Conservation (phyloP, 2,329 filamentous ascomycete genomes). For the Calonectria pteridis region DNA sequence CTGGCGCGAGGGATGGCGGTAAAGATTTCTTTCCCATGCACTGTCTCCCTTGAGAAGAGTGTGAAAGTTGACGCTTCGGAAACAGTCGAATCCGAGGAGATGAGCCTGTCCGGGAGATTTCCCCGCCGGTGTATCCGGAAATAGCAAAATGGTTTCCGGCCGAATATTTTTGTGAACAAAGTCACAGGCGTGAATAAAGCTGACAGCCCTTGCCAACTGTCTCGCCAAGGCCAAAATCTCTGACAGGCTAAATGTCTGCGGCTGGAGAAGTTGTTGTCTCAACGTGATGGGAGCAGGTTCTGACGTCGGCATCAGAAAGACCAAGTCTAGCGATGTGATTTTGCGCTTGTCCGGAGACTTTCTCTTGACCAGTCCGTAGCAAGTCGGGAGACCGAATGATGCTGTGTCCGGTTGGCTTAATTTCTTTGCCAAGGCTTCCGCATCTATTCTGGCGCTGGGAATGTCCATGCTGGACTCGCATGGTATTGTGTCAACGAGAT, state of each 20-base stretch:
- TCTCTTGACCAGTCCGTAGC: conserved; percentile 44
- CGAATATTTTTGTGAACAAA: conserved; percentile 63
- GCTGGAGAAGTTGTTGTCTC: conserved; percentile 5
- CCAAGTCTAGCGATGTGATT: conserved; percentile 23
- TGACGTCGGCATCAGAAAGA: conserved; percentile 15
- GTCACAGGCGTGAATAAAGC: conserved; percentile 58
- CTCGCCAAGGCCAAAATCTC: conserved; percentile 32
- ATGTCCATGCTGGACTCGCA: conserved; percentile 34
- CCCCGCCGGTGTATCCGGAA: conserved; percentile 30
- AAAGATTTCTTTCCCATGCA: conserved; percentile 57
- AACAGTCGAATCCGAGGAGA: conserved; percentile 31
- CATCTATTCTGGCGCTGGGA: conserved; percentile 15
- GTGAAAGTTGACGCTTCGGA: conserved; percentile 27
- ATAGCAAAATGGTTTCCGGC: conserved; percentile 55
- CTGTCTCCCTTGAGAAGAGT: conserved; percentile 40
- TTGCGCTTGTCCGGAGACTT: background rate
- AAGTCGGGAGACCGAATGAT: conserved; percentile 44
- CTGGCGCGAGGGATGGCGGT: conserved; percentile 63
- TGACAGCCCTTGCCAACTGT: conserved; percentile 33
- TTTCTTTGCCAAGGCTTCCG: conserved; percentile 23
- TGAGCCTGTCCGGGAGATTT: background rate
- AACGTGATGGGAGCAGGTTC: background rate
- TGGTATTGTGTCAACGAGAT: conserved; percentile 39
- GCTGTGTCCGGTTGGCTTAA: background rate
- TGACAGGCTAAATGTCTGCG: conserved; percentile 43